Base-by-base conservation (phyloP, 345 rosid genomes). In the Abelmoschus esculentus region DNA sequence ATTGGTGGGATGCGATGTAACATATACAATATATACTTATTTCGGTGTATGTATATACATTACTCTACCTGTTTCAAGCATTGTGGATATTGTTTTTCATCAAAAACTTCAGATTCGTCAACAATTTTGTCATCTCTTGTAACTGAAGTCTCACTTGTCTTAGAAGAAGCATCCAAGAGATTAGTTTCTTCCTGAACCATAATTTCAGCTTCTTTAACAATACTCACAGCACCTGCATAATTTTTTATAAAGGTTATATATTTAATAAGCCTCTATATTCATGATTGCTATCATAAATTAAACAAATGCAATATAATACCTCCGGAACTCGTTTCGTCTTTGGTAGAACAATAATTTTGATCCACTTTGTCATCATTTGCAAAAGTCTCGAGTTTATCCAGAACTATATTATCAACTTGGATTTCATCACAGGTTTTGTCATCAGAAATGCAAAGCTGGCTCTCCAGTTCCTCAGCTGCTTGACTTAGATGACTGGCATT, bases 261-360 rank as follows among this genome's bases (percentile, higher is more conserved):
- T 18, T 28, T 6, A 65, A 44, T 38, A 64, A 42, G 44, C 54
- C 54, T 19, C 17, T 38, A 64, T 40, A 70, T 22, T 70, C 31
- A 29, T 32, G 72, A 56, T 34, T 44, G 61, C 54, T 46, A 70
- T 66, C 46, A 52, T 67, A 46, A 67, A 77, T 34, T 38, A 54
- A 52, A 67, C 32, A 69, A 52, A 12, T 50, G 36, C 66, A 70
- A 38, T 72, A 66, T 50, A 34, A 76, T 84, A 91, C 97, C 97
- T 84, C 62, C 71, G 9, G 77, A 76, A 71, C 52, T 67, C 44
- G 49, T 75, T 75, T 77, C 78, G 15, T 83, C 81, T 61, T 61
- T 53, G 7, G 13, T 55, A 29, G 72, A 69, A 47, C 47, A 63
- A 7, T 40, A 60, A 8, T 44, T 75, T 73, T 76, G 84, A 38